Evolutionary conservation across 2,329 filamentous ascomycete genomes (phyloP), one percentile per base, ranked within the genome.

Genomic region (Epicoccum nigrum): DNA sequence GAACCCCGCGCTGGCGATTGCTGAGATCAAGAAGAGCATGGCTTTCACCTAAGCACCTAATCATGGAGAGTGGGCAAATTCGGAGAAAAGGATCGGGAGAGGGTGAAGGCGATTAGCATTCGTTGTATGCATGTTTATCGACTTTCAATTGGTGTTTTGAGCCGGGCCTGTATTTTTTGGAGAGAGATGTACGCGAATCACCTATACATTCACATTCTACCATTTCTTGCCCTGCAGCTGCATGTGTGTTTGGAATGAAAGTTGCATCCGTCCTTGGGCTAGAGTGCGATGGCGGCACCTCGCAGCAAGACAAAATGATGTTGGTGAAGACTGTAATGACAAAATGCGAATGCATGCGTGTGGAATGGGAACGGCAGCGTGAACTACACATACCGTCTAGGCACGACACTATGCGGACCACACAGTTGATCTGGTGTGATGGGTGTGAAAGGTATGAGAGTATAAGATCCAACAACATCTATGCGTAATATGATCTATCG

Each of bases 11-110:
- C 83, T 90, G 73, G 94, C 94, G 15, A 96, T 99, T 79, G 92
- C 92, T 45, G 89, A 97, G 83, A 96, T 97, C 77, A 97, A 97
- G 89, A 97, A 97, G 89, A 85, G 87, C 79, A 88, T 97, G 89
- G 86, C 92, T 50, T 79, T 81, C 50, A 69, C 71, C 27, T 74
- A 59, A 58, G 51, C 16, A 25, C 9, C 23, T 25, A 20, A 2
- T 30, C 1, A 5, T 20, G 4, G 25, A 17, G 39, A n/a, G n/a
- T 13, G n/a, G 23, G 19, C 4, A 9, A n/a, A 16, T n/a, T 16
- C 13, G 17, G 19, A 21, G 4, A n/a, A 31, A 45, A 41, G 30
- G 28, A 17, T 19, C 4, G 27, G 31, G 15, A 4, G 32, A 31
- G 15, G 37, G 25, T 16, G 32, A 28, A 39, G 39, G 38, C 16